Evolutionary conservation across 257 asterid species (phyloP).

Genomic region (Anisodus acutangulus): DNA sequence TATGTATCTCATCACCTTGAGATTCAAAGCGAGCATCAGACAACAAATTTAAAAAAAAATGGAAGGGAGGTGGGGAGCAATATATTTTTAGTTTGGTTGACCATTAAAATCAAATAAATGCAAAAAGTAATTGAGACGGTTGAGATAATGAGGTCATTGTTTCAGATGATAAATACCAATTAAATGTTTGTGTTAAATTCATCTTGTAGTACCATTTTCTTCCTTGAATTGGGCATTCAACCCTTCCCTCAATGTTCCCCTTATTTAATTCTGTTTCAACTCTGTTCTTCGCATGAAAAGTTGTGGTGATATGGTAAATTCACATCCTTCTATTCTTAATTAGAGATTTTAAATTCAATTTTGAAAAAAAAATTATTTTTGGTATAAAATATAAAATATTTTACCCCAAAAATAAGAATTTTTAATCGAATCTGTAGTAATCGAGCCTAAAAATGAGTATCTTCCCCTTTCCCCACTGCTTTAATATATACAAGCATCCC

Average conservation of each 20-base stretch:
- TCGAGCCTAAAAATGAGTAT: too few relatives aligned
- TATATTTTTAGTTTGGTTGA: not conserved
- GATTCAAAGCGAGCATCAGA: too few relatives aligned
- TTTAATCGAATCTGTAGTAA: too few relatives aligned
- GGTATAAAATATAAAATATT: too few relatives aligned
- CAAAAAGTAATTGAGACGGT: slow-evolving; percentile 79
- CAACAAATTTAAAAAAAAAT: not conserved
- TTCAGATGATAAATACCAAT: slow-evolving; percentile 72
- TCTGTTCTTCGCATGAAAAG: not conserved
- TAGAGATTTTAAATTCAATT: not conserved
- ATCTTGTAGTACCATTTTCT: not conserved
- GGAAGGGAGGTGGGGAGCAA: not conserved
- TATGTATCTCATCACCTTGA: too few relatives aligned
- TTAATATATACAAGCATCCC: too few relatives aligned
- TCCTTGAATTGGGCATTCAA: not conserved
- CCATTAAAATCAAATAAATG: slow-evolving; percentile 58
- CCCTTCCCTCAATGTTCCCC: too few relatives aligned
- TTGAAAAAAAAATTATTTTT: too few relatives aligned
- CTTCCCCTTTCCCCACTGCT: too few relatives aligned
- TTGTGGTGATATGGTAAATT: not conserved
- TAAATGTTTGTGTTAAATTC: slow-evolving; percentile 39
- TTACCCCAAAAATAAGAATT: too few relatives aligned
- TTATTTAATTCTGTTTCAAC: not conserved
- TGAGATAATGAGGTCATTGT: slow-evolving; percentile 71
- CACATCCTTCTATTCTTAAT: not conserved